phyloP scores from a whole-genome alignment of 2,329 filamentous ascomycete species.

The Talaromyces sp. region DNA sequence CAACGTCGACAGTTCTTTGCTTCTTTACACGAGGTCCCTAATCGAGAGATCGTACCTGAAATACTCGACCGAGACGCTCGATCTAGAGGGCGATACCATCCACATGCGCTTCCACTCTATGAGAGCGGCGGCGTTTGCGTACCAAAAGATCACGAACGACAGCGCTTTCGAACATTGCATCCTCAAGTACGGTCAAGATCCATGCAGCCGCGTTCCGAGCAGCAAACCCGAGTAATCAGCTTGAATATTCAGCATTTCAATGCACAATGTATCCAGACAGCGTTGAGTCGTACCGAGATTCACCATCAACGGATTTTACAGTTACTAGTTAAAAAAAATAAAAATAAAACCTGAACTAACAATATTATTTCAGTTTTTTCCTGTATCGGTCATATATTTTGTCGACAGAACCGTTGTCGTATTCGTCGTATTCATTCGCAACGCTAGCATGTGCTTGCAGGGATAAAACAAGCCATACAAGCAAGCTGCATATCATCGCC shows the following conservation, averaged over 20 bases:
- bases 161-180: background rate
- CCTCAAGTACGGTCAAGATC: constrained; percentile 4
- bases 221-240: too few species aligned
- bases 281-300: too few species aligned
- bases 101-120: constrained; percentile 11
- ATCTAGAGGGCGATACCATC: background rate
- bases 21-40: background rate
- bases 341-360: too few species aligned
- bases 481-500: too few species aligned
- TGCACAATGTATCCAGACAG: too few species aligned
- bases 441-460: too few species aligned
- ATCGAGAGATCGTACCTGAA: background rate
- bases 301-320: too few species aligned
- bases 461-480: too few species aligned
- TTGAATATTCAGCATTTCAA: too few species aligned
- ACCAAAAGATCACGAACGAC: background rate
- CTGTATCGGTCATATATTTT: too few species aligned
- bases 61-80: background rate
- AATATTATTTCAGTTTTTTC: too few species aligned
- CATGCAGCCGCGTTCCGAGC: constrained; percentile 4
- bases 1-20: background rate
- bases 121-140: constrained; percentile 1
- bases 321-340: too few species aligned
- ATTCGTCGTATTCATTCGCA: background rate
- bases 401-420: background rate